Base-by-base conservation (phyloP, 345 rosid species). In the Aquilaria yunnanensis region DNA sequence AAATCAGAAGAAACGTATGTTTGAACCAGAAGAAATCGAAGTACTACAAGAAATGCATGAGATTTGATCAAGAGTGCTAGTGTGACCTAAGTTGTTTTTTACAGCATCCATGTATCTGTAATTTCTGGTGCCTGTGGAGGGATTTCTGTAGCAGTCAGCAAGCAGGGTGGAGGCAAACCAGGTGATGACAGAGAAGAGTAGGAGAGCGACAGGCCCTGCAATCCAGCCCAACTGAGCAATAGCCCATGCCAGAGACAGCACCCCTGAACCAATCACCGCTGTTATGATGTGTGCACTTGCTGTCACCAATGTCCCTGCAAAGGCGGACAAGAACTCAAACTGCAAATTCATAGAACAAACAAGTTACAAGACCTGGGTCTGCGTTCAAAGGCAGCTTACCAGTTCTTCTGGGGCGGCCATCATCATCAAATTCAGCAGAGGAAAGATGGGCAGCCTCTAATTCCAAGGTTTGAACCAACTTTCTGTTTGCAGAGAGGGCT, bases 181-280 rank as follows among this genome's bases (percentile, higher is more conserved):
- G 62, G 87, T 80, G 13, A 75, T 75, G 9, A 71, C 0, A 14
- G 81, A 79, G 70, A 77, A 81, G 64, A 81, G 66, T 16, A 77
- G 37, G 68, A 81, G 62, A 9, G 64, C 77, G 2, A 63, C 60
- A 2, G 86, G 80, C 14, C 89, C 89, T 6, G 78, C 84, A 41
- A 84, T 33, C 89, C 89, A 84, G 5, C 89, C 89, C 31, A 84
- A 59, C 72, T 84, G 86, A 6, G 82, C 84, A 13, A 69, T 74
- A 6, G 89, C 83, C 86, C 86, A 84, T 1, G 86, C 86, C 12
- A 84, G 60, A 7, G 86, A 81, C 49, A 84, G 59, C 23, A 84
- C 86, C 48, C 86, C 86, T 0, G 89, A 84, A 0, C 89, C 89
- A 13, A 84, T 84, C 64, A 83, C 85, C 0, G 85, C 85, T 33